phyloP scores from a whole-genome alignment of 1,284 basidiomycete species.

The Ganoderma resinaceum region DNA sequence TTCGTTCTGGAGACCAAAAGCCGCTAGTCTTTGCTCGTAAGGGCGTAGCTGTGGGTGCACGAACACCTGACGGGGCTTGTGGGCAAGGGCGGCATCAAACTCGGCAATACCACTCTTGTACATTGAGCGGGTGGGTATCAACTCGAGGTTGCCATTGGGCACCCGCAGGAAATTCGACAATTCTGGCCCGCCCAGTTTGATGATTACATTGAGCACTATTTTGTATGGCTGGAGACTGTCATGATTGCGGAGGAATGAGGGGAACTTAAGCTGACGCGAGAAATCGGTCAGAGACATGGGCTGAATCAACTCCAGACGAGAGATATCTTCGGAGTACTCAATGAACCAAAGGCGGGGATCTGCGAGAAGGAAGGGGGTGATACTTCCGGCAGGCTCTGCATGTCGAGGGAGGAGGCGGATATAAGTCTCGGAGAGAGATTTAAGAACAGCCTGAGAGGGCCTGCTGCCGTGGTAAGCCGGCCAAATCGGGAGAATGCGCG shows the following conservation, averaged over 20 bases:
- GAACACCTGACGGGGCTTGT: conserved; percentile 7
- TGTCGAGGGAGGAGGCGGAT: conserved; percentile 12
- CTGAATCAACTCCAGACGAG: not conserved
- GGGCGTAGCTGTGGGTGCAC: conserved; percentile 13
- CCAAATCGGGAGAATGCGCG: conserved; percentile 20
- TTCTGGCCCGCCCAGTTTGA: not conserved
- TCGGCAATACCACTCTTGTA: conserved; percentile 10
- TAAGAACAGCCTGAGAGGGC: not conserved
- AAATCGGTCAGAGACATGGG: not conserved
- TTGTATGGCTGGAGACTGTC: not conserved
- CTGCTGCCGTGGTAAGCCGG: not conserved
- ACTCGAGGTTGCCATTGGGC: conserved; percentile 1
- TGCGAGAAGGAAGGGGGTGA: not conserved
- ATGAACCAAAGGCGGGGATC: not conserved
- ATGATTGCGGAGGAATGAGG: not conserved
- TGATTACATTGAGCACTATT: not conserved
- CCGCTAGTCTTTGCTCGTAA: conserved; percentile 11
- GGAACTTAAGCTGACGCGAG: not conserved
- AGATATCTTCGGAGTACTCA: not conserved
- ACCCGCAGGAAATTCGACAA: not conserved
- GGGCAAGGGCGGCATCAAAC: conserved; percentile 14
- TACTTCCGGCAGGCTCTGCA: not conserved
- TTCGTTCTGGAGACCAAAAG: conserved; percentile 15
- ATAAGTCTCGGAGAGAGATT: conserved; percentile 6
- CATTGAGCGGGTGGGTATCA: not conserved